Evolutionary conservation across 805 yeast species (phyloP), one percentile per base, ranked within the genome.

Genomic region (Candida awuae): DNA sequence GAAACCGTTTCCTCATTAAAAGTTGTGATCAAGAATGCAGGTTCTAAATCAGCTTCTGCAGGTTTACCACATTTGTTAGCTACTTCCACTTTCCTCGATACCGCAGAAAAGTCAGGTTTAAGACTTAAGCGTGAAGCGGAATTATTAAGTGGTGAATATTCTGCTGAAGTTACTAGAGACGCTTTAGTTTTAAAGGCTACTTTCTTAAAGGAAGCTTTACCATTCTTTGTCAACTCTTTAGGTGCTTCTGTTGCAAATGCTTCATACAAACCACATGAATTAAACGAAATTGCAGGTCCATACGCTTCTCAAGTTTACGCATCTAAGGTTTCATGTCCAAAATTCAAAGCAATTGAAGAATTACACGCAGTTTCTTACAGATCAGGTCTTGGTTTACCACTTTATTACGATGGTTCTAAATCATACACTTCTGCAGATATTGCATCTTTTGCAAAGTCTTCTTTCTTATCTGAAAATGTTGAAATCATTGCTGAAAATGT

Each of bases 71-170:
- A 90, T 64, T 66, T 87, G 48, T 72, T 88, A 56, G 75, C 90
- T 56, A 76, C 86, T 63, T 87, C 77, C 63, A 81, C 80, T 54
- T 92, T 82, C 71, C 76, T 82, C 59, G 80, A 83, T 72, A 86
- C 95, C 41, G 70, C 71, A 46, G 62, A 76, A 53, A 85, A 86
- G 63, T 82, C 96, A 15, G 95, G 92, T 18, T 73, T 92, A 60
- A 84, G 97, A 70, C 71, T 88, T 56, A 83, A 87, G 58, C 84
- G 98, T 67, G 98, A 92, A 68, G 68, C 88, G 37, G 98, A 90
- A 69, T 75, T 92, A 49, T 71, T 90, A 49, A 97, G 98, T 51
- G 97, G 95, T 59, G 65, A 64, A 44, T 75, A 86, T 63, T 58
- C 72, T 35, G 69, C 94, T 32, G 54, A 58, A 41, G 80, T 86